Base-by-base conservation (phyloP, 73 alveolate species). In the Paramecium tetraurelia region DNA sequence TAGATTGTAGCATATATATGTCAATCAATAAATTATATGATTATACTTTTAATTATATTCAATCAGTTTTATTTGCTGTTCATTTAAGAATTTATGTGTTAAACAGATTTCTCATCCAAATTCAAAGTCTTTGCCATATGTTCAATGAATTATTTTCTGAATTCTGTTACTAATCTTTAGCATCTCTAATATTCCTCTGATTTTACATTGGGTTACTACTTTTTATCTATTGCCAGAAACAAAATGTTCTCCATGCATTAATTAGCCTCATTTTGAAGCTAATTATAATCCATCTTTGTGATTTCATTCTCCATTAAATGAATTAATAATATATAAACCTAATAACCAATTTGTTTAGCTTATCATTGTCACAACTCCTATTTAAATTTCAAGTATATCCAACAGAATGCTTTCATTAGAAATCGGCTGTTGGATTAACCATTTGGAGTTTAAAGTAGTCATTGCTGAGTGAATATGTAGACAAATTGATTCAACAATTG, bases 301-400 rank as follows among this genome's bases (percentile, higher is more conserved):
- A 63, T 63, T 63, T 63, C 84, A 27, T 33, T 63, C 84, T 27
- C 84, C 84, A 63, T 63, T 63, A 31, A 63, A 75, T 75, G 87
- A 75, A 75, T 75, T 75, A 75, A 75, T 38, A 38, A 38, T 75
- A 75, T 35, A 35, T 41, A 75, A 41, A 75, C 20, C 59, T 75
- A 75, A 41, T 75, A 10, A 75, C 59, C 33, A 75, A 75, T 75
- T 22, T 75, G 40, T 75, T 75, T 41, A 35, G 36, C 68, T 41
- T 75, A 21, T 75, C 87, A 29, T 38, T 75, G 16, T 3, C 18
- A 5, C 40, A 75, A n/a, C 59, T 75, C 22, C 59, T 75, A 5
- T 38, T 35, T 41, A 75, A 41, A 33, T 75, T 21, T 16, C 5
- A 75, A 75, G 87, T 75, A 4, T 75, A 75, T 75, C 87, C 87